Evolutionary conservation across 371 early-diverging fungal species (phyloP).

Genomic region (Choanephora cucurbitarum): DNA sequence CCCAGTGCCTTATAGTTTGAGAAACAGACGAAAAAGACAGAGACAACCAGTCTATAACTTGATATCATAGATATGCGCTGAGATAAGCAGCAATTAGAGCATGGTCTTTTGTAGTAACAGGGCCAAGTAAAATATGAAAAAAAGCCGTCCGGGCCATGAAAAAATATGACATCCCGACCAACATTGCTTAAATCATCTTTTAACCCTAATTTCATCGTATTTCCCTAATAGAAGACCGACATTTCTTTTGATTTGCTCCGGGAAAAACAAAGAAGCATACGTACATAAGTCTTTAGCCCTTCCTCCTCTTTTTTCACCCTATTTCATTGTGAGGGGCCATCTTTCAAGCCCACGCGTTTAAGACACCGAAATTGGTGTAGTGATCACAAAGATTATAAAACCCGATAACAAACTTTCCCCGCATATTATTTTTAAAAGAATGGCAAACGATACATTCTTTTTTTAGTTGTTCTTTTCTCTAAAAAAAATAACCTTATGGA

Average conservation of each 20-base stretch:
- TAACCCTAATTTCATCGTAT: constrained; percentile 9
- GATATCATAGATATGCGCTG: constrained; percentile 3
- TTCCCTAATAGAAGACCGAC: neutral
- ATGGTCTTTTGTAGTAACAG: constrained; percentile 17
- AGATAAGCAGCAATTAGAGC: constrained; percentile 12
- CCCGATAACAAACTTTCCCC: constrained; percentile 13
- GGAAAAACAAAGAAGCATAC: neutral
- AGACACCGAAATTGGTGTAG: constrained; percentile 5
- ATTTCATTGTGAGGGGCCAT: too few relatives aligned
- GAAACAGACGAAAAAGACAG: neutral
- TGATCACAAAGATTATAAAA: neutral
- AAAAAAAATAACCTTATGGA: neutral
- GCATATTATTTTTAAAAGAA: constrained; percentile 11
- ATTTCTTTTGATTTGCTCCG: constrained; percentile 4
- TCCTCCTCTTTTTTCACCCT: too few relatives aligned
- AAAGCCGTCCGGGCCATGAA: constrained; percentile 43
- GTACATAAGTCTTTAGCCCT: neutral
- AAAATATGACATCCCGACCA: constrained; percentile 14
- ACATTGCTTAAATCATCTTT: constrained; percentile 13
- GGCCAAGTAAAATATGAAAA: constrained; percentile 38
- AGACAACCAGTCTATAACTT: neutral
- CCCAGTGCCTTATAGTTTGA: neutral
- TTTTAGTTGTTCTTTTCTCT: constrained; percentile 1
- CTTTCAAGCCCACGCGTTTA: neutral
- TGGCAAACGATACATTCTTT: neutral